Evolutionary conservation across 768 basidiomycete genomes (phyloP).

Genomic region (Porpolomopsis calyptriformis): DNA sequence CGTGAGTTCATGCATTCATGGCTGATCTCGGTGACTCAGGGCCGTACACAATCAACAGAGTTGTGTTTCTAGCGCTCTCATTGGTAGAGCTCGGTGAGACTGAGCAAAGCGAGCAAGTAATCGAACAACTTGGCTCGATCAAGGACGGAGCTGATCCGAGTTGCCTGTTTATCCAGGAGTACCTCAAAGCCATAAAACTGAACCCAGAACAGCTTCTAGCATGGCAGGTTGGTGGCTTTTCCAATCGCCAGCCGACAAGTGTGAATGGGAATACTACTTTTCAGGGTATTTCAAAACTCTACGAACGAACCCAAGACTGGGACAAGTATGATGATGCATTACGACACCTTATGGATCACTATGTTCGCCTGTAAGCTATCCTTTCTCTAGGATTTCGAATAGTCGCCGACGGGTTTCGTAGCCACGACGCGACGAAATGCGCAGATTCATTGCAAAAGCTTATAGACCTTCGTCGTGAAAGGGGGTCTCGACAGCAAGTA

Average conservation of each 20-base stretch:
- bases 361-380: slow-evolving; percentile 52
- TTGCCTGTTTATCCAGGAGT: slow-evolving; percentile 39
- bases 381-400: neutral
- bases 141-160: slow-evolving; percentile 2
- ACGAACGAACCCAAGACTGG: slow-evolving; percentile 56
- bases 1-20: slow-evolving; percentile 39
- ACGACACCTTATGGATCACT: slow-evolving; percentile 45
- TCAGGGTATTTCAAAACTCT: slow-evolving; percentile 67
- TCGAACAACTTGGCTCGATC: slow-evolving; percentile 12
- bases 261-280: neutral
- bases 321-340: slow-evolving; percentile 44
- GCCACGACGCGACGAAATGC: slow-evolving; percentile 67
- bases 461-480: slow-evolving; percentile 47
- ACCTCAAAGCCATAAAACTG: slow-evolving; percentile 63
- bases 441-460: slow-evolving; percentile 75
- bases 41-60: slow-evolving; percentile 32
- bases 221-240: slow-evolving; percentile 55
- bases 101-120: slow-evolving; percentile 80
- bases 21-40: slow-evolving; percentile 1
- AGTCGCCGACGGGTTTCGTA: slow-evolving; percentile 17
- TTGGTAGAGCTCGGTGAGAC: slow-evolving; percentile 61
- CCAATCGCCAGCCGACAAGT: neutral
- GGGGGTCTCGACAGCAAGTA: slow-evolving; percentile 55
- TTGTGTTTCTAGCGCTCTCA: slow-evolving; percentile 79
- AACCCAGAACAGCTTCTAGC: slow-evolving; percentile 65